Evolutionary conservation across 2,329 filamentous ascomycete species (phyloP).

Genomic region (Shiraia bambusicola): DNA sequence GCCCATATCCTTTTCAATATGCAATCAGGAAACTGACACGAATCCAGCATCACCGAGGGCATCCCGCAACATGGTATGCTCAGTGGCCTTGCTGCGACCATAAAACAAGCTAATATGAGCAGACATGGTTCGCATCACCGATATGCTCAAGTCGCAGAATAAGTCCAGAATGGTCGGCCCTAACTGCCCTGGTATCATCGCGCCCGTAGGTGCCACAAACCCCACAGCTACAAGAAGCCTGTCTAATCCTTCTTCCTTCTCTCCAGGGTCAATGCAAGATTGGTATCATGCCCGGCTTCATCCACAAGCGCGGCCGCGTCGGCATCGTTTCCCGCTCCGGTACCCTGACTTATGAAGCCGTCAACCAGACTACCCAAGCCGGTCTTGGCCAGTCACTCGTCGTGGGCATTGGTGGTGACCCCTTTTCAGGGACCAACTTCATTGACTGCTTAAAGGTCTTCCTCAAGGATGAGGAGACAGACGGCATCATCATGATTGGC

Average conservation of each 20-base stretch:
- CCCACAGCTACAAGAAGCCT: background rate
- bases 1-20: too few species aligned
- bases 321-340: slow-evolving; percentile 98
- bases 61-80: slow-evolving; percentile 89
- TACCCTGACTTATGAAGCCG: slow-evolving; percentile 98
- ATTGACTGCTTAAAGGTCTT: slow-evolving; percentile 99
- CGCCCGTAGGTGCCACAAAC: slow-evolving; percentile 52
- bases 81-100: background rate
- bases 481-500: slow-evolving; percentile 99
- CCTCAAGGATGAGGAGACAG: slow-evolving; percentile 91
- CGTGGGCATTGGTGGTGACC: slow-evolving; percentile 96
- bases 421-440: slow-evolving; percentile 99
- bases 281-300: slow-evolving; percentile 99
- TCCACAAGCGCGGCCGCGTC: slow-evolving; percentile 98
- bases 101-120: slow-evolving; percentile 18
- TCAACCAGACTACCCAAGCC: slow-evolving; percentile 98
- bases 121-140: slow-evolving; percentile 99
- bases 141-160: slow-evolving; percentile 94
- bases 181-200: slow-evolving; percentile 98
- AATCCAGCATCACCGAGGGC: slow-evolving; percentile 80
- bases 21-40: slow-evolving; percentile 25
- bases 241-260: slow-evolving; percentile 14
- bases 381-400: slow-evolving; percentile 97
- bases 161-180: slow-evolving; percentile 96
- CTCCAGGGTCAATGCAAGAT: slow-evolving; percentile 93